Conservation (phyloP, 2,329 filamentous ascomycete species). For the Sclerotinia sclerotiorum region DNA sequence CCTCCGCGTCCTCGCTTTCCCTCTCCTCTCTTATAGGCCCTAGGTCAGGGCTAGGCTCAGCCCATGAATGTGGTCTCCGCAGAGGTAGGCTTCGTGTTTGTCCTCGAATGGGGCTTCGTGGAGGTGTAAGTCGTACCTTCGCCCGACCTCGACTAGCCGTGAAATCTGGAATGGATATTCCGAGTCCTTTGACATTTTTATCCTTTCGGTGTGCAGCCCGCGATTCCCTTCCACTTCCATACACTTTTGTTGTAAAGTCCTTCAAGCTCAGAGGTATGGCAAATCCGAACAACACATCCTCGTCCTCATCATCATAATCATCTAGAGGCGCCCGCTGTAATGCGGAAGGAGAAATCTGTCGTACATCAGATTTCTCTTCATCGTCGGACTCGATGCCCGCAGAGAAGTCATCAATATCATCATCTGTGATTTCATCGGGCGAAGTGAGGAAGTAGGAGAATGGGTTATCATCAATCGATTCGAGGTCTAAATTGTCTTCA, state of each 20-base stretch:
- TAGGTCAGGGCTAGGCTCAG: slow-evolving; percentile 39
- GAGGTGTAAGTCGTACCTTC: slow-evolving; percentile 29
- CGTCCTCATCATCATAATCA: slow-evolving; percentile 31
- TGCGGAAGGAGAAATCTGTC: slow-evolving; percentile 38
- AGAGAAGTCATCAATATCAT: slow-evolving; percentile 38
- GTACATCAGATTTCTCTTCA: slow-evolving; percentile 30
- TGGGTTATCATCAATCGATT: slow-evolving; percentile 40
- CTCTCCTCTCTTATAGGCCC: slow-evolving; percentile 38
- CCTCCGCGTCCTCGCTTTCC: slow-evolving; percentile 32
- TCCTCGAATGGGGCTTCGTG: slow-evolving; percentile 30
- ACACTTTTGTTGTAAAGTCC: slow-evolving; percentile 33
- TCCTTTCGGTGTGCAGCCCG: slow-evolving; percentile 26
- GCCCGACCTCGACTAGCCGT: slow-evolving; percentile 33
- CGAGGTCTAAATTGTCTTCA: slow-evolving; percentile 27
- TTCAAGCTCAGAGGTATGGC: slow-evolving; percentile 37
- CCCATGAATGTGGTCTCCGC: slow-evolving; percentile 37
- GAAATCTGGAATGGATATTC: slow-evolving; percentile 32
- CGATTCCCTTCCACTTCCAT: slow-evolving; percentile 29
- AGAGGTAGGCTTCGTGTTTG: slow-evolving; percentile 35
- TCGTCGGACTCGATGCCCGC: slow-evolving; percentile 40
- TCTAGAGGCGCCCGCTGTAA: slow-evolving; percentile 32
- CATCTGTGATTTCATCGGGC: slow-evolving; percentile 35
- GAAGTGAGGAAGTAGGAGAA: slow-evolving; percentile 41
- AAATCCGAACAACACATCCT: slow-evolving; percentile 31
- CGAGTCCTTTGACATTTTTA: slow-evolving; percentile 32